phyloP scores from a whole-genome alignment of 108 stramenopile species.

The Nitzschia putrida region DNA sequence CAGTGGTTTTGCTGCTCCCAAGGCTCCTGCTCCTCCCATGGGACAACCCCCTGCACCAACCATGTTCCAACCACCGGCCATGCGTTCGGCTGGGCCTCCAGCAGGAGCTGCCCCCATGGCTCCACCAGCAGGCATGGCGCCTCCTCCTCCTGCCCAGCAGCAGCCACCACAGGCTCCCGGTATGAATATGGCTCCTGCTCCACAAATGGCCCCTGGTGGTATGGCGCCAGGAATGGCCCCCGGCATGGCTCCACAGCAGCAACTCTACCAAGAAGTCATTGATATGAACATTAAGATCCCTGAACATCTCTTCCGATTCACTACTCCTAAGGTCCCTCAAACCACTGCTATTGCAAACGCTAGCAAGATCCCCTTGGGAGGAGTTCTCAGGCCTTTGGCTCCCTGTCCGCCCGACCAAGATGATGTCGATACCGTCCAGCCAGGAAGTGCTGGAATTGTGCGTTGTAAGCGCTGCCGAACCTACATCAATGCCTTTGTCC shows the following conservation, averaged over 20 bases:
- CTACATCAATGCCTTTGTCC: conserved; percentile 98
- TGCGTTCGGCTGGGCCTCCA: background rate
- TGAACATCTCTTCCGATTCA: conserved; percentile 58
- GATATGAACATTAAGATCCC: conserved; percentile 73
- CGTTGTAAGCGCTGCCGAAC: conserved; percentile 97
- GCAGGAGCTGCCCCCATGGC: conserved; percentile 37
- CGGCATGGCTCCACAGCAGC: conserved; percentile 3
- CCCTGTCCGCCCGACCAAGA: conserved; percentile 52
- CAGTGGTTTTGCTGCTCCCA: background rate
- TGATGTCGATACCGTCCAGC: conserved; percentile 85
- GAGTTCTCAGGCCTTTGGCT: conserved; percentile 79
- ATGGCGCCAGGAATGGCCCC: conserved; percentile 13
- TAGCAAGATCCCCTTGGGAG: conserved; percentile 78
- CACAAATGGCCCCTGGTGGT: conserved; percentile 14
- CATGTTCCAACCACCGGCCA: conserved; percentile 15
- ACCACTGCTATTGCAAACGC: conserved; percentile 53
- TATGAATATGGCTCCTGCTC: conserved; percentile 22
- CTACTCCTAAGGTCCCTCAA: conserved; percentile 58
- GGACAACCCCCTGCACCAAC: background rate
- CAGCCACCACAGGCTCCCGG: conserved; percentile 30
- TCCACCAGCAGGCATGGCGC: conserved; percentile 30
- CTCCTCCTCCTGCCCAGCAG: conserved; percentile 23
- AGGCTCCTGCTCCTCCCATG: conserved; percentile 22
- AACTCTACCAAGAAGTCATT: conserved; percentile 58
- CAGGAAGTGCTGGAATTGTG: conserved; percentile 93